Percentiles rank a stretch among this genome's conserved stretches.
Evolutionary conservation across 2,329 filamentous ascomycete species (phyloP).

Genomic region (Pseudogymnoascus sp.): DNA sequence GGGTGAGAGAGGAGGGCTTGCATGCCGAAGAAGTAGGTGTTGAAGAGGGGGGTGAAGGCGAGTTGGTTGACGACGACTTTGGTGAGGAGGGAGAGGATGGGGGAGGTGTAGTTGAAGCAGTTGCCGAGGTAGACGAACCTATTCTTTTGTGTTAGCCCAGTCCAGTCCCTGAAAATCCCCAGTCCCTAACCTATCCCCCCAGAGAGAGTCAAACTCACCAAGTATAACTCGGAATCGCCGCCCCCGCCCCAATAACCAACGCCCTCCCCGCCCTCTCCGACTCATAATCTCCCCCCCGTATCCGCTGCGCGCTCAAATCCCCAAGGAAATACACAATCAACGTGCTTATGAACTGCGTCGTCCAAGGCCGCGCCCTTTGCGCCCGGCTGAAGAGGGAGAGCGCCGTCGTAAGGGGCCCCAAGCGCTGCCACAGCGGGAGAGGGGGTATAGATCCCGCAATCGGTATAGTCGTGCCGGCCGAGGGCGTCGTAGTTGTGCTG

Average conservation of each 20-base stretch:
- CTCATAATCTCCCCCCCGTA: slow-evolving; percentile 47
- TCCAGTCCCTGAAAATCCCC: not conserved
- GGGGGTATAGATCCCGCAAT: slow-evolving; percentile 8
- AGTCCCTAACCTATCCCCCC: not conserved
- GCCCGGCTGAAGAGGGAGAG: slow-evolving; percentile 57
- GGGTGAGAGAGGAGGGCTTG: slow-evolving; percentile 56
- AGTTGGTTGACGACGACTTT: slow-evolving; percentile 77
- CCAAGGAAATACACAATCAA: slow-evolving; percentile 71
- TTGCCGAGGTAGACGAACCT: slow-evolving; percentile 74
- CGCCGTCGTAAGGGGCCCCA: slow-evolving; percentile 46
- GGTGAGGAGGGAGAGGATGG: slow-evolving; percentile 57
- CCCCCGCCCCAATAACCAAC: slow-evolving; percentile 62
- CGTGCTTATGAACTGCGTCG: slow-evolving; percentile 69
- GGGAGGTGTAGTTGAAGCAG: slow-evolving; percentile 76
- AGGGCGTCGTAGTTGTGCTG: not conserved
- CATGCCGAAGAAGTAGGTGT: slow-evolving; percentile 72
- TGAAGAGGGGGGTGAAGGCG: slow-evolving; percentile 75
- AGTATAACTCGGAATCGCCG: slow-evolving; percentile 68
- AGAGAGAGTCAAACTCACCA: slow-evolving; percentile 49
- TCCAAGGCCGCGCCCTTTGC: slow-evolving; percentile 63
- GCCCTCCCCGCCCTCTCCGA: slow-evolving; percentile 60
- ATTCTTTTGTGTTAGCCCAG: not conserved
- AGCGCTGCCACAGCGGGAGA: slow-evolving; percentile 42
- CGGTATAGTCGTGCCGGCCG: not conserved
- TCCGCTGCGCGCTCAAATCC: slow-evolving; percentile 63